Conservation (phyloP, 1,284 basidiomycete species). For the Afroboletus lepidellus region DNA sequence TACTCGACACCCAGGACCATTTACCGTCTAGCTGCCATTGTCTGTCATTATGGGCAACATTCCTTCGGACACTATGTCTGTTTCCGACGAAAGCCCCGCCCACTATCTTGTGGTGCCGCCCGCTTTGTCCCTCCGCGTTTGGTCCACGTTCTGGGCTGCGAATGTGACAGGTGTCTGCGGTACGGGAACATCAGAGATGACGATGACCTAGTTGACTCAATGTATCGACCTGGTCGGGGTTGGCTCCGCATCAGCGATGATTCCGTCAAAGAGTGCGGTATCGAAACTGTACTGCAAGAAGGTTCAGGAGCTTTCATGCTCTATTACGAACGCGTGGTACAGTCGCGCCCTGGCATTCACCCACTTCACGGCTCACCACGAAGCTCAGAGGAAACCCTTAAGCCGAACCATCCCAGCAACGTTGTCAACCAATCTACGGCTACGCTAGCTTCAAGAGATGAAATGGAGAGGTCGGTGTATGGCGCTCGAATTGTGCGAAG, state of each 20-base stretch:
- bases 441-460: constrained; percentile 36
- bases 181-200: constrained; percentile 45
- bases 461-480: constrained; percentile 30
- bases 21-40: constrained; percentile 79
- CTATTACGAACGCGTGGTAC: constrained; percentile 79
- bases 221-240: constrained; percentile 49
- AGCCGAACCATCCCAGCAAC: constrained; percentile 43
- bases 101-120: constrained; percentile 30
- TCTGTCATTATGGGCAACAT: constrained; percentile 89
- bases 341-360: constrained; percentile 33
- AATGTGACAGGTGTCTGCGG: constrained; percentile 41
- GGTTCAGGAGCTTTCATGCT: constrained; percentile 82
- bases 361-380: constrained; percentile 35
- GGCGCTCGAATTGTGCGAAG: constrained; percentile 55
- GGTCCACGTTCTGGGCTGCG: constrained; percentile 46
- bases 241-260: constrained; percentile 90
- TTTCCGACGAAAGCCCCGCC: constrained; percentile 76
- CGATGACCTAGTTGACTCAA: constrained; percentile 30
- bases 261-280: constrained; percentile 72
- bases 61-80: constrained; percentile 91
- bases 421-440: constrained; percentile 41
- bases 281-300: constrained; percentile 73
- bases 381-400: constrained; percentile 64
- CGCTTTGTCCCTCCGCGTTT: constrained; percentile 48
- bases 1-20: constrained; percentile 55